Conservation (phyloP, 352 stramenopile species). For the Aphanomyces cochlioides region DNA sequence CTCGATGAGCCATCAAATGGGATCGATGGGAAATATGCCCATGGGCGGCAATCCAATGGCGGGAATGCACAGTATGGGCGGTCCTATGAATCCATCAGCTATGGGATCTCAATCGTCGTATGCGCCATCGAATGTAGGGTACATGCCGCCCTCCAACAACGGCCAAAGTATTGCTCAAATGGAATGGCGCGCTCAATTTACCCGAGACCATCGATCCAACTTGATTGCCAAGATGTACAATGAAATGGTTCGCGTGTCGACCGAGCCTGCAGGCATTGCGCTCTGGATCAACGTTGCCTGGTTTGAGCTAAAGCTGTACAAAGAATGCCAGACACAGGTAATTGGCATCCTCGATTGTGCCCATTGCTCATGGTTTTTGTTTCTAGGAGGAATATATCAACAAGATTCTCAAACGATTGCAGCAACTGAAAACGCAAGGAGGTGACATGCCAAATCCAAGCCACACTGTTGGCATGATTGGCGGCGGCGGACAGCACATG, state of each 20-base stretch:
- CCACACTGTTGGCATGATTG: slow-evolving; percentile 57
- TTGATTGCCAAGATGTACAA: slow-evolving; percentile 86
- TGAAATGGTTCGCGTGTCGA: slow-evolving; percentile 79
- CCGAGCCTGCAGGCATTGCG: slow-evolving; percentile 72
- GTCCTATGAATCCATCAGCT: not conserved
- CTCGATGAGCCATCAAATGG: slow-evolving; percentile 26
- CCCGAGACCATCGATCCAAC: slow-evolving; percentile 72
- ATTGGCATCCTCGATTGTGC: not conserved
- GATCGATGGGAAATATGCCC: slow-evolving; percentile 18
- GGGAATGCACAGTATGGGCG: slow-evolving; percentile 1
- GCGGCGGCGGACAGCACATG: not conserved
- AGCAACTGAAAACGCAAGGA: slow-evolving; percentile 66
- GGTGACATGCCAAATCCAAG: slow-evolving; percentile 53
- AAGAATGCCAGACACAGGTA: slow-evolving; percentile 63
- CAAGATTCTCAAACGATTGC: slow-evolving; percentile 82
- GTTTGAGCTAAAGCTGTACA: slow-evolving; percentile 81
- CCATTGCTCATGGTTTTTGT: not conserved
- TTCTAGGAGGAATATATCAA: slow-evolving; percentile 78
- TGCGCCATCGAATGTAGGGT: not conserved
- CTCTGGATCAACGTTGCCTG: slow-evolving; percentile 86
- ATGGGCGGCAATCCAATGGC: not conserved
- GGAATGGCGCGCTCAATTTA: slow-evolving; percentile 81
- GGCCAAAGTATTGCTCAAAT: slow-evolving; percentile 38
- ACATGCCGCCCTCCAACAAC: not conserved
- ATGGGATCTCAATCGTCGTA: slow-evolving; percentile 7